phyloP scores from a whole-genome alignment of 2,329 filamentous ascomycete genomes.

The Penicillium sp. region DNA sequence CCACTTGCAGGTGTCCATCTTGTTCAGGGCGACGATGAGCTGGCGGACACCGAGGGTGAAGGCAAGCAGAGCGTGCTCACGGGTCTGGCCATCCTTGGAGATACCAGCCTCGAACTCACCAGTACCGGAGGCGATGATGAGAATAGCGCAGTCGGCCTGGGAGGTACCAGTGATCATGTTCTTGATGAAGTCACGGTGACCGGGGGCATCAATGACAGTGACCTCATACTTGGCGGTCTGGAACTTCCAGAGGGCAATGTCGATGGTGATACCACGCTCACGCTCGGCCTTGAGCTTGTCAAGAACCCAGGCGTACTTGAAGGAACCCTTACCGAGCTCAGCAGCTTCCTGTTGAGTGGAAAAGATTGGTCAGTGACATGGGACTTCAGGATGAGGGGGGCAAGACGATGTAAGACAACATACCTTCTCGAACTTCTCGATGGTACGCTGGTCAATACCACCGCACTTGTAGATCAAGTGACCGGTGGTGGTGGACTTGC shows the following conservation, averaged over 20 bases:
- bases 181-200: constrained; percentile 99
- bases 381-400: not conserved
- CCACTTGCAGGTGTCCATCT: constrained; percentile 99
- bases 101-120: constrained; percentile 99
- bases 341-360: constrained; percentile 72
- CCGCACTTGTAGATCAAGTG: constrained; percentile 99
- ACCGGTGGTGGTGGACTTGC: constrained; percentile 94
- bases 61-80: constrained; percentile 99
- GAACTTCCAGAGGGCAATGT: constrained; percentile 99
- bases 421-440: constrained; percentile 99
- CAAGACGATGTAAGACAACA: constrained; percentile 29
- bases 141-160: constrained; percentile 98
- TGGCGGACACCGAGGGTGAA: constrained; percentile 99
- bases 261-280: constrained; percentile 99
- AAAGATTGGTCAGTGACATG: constrained; percentile 15
- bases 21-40: constrained; percentile 99
- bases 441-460: constrained; percentile 99
- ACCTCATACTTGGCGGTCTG: constrained; percentile 97
- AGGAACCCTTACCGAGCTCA: constrained; percentile 99
- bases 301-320: constrained; percentile 99
- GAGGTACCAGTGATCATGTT: constrained; percentile 99
- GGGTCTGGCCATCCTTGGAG: constrained; percentile 99
- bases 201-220: constrained; percentile 97
- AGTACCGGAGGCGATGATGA: constrained; percentile 99
- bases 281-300: constrained; percentile 99